phyloP scores from a whole-genome alignment of 495 filamentous ascomycete genomes.

The Lentithecium fluviatile region DNA sequence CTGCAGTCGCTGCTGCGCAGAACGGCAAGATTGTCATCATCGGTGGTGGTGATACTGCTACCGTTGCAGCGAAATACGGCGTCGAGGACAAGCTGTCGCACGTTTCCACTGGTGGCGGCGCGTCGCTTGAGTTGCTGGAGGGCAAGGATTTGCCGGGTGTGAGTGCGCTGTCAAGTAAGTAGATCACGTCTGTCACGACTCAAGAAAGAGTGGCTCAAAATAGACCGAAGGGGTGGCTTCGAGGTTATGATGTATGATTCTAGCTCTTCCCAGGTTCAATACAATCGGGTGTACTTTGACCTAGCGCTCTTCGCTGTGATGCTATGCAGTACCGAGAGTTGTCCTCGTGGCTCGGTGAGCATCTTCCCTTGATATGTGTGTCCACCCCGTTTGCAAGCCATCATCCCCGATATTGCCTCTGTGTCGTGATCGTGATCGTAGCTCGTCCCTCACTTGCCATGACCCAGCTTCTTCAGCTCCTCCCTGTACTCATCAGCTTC shows the following conservation, averaged over 20 bases:
- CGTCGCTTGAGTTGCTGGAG: constrained; percentile 92
- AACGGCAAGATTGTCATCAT: constrained; percentile 93
- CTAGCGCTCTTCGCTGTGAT: neutral
- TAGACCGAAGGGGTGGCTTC: constrained; percentile 28
- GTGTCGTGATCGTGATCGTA: no score
- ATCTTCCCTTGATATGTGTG: no score
- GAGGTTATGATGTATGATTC: constrained; percentile 18
- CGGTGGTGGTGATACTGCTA: constrained; percentile 96
- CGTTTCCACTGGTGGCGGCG: constrained; percentile 95
- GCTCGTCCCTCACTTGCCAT: neutral
- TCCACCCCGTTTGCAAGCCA: no score
- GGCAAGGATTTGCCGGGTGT: constrained; percentile 97
- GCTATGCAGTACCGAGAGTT: no score
- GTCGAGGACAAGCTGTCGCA: constrained; percentile 96
- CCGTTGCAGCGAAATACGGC: constrained; percentile 94
- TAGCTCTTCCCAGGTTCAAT: constrained; percentile 5
- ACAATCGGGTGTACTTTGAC: neutral
- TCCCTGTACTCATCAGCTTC: constrained; percentile 57
- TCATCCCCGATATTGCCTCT: no score
- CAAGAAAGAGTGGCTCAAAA: constrained; percentile 21
- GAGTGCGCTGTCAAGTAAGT: constrained; percentile 88
- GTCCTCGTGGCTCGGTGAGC: no score
- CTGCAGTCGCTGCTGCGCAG: constrained; percentile 73
- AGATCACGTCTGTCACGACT: constrained; percentile 30
- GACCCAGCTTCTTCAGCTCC: constrained; percentile 83